A percentile compares a stretch with the other conserved stretches of the same genome.
Evolutionary conservation across 345 rosid genomes (phyloP).

Genomic region (Citrus reticulata): DNA sequence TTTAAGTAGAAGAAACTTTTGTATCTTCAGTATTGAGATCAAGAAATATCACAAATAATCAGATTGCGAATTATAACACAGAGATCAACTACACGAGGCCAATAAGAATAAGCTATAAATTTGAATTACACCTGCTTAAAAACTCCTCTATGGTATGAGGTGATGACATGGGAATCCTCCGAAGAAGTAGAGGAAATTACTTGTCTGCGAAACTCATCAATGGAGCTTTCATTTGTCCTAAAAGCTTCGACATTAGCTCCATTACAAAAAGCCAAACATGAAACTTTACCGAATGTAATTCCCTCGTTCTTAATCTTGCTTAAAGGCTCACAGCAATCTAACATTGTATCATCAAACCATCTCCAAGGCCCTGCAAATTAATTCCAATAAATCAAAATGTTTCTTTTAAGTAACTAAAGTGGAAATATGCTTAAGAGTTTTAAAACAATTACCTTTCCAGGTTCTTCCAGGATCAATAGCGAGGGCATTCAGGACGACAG

Average conservation of each 20-base stretch:
- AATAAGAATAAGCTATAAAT: background rate
- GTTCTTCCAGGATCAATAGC: slow-evolving; percentile 38
- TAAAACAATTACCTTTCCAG: slow-evolving; percentile 33
- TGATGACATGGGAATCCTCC: slow-evolving; percentile 25
- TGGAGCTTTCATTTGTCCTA: slow-evolving; percentile 12
- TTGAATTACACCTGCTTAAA: slow-evolving; percentile 27
- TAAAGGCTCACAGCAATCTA: slow-evolving; percentile 40
- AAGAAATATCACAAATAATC: background rate
- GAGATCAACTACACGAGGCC: no score
- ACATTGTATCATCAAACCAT: slow-evolving; percentile 42
- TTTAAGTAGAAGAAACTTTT: background rate
- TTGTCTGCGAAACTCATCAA: slow-evolving; percentile 24
- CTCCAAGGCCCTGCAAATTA: slow-evolving; percentile 32
- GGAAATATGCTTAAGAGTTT: background rate
- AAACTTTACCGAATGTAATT: slow-evolving; percentile 32
- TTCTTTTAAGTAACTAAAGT: background rate
- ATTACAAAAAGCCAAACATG: slow-evolving; percentile 31
- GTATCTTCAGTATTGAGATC: background rate
- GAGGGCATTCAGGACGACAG: slow-evolving; percentile 44
- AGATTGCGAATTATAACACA: background rate
- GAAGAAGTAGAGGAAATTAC: slow-evolving; percentile 24
- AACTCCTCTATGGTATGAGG: slow-evolving; percentile 25
- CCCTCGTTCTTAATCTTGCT: slow-evolving; percentile 27
- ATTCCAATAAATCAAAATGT: no score
- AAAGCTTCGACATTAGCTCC: slow-evolving; percentile 36